Base-by-base conservation (phyloP, 176 grass and related monocot species). In the Coix lacrymajobi region DNA sequence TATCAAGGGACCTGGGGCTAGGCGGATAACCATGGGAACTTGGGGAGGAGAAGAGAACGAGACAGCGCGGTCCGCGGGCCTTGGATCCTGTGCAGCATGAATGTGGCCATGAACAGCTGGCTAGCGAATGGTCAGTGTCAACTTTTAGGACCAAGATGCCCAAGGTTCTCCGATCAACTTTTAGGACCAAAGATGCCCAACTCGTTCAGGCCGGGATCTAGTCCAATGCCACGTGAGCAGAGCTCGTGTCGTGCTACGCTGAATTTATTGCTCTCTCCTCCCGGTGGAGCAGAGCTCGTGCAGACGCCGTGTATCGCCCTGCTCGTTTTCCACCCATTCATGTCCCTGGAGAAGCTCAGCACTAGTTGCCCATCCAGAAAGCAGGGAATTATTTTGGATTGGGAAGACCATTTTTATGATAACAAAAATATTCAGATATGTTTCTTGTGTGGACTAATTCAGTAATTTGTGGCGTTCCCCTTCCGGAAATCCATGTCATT, bases 21-120 rank as follows among this genome's bases (percentile, higher is more conserved):
- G 64, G 37, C 61, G 28, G 76, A 81, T 62, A 81, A 83, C 36
- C 36, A 69, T 68, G 63, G 71, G 54, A 25, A 5, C n/a, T n/a
- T n/a, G 32, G 63, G 4, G 63, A 10, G 15, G 32, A 71, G 37
- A 1, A 39, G 39, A 17, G 69, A 46, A 71, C 26, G 69, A 34
- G 74, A 62, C 52, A 26, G 43, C 73, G 46, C 6, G 49, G n/a
- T 74, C 56, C 43, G 13, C 66, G 79, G 73, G 84, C 58, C 43
- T 86, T 58, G 79, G 73, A 73, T 73, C 66, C 7, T 9, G 54
- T 65, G 86, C 2, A n/a, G 19, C 3, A 39, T 7, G 11, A 1
- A 4, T 28, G 19, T n/a, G 30, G 26, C 20, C n/a, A 25, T 28
- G 75, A 46, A 63, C 32, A 46, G 24, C 24, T 28, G 25, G 44